Percentiles rank a stretch among this genome's conserved stretches.
Evolutionary conservation across 768 basidiomycete species (phyloP).

Genomic region (Pulveroboletus sp.): DNA sequence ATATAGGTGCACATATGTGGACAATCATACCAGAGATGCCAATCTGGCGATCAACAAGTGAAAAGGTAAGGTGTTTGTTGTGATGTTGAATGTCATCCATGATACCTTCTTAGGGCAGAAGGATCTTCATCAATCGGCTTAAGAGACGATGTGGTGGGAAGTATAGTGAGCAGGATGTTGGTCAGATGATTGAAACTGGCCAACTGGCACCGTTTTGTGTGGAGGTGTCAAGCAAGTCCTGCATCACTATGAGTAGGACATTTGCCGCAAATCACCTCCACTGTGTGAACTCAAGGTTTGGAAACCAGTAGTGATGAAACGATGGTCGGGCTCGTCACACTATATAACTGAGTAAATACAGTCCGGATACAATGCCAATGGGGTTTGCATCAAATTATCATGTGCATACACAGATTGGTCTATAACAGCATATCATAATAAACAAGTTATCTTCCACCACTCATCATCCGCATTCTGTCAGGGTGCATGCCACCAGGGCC

Average conservation of each 20-base stretch:
- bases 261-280: slow-evolving; percentile 22
- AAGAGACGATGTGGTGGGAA: slow-evolving; percentile 33
- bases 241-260: slow-evolving; percentile 15
- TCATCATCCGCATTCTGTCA: slow-evolving; percentile 81
- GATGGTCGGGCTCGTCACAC: too few relatives aligned
- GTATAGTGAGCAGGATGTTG: slow-evolving; percentile 34
- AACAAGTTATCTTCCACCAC: slow-evolving; percentile 20
- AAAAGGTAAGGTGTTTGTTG: slow-evolving; percentile 27
- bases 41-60: slow-evolving; percentile 40
- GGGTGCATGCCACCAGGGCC: slow-evolving; percentile 79
- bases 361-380: not conserved
- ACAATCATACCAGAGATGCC: slow-evolving; percentile 24
- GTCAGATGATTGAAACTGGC: slow-evolving; percentile 36
- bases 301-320: too few relatives aligned
- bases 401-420: too few relatives aligned
- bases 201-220: slow-evolving; percentile 45
- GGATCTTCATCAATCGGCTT: slow-evolving; percentile 35
- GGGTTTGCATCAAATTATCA: not conserved
- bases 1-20: slow-evolving; percentile 51
- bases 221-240: slow-evolving; percentile 30
- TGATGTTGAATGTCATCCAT: not conserved
- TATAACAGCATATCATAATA: not conserved
- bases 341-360: too few relatives aligned
- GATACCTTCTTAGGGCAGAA: slow-evolving; percentile 25
- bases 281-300: slow-evolving; percentile 14